Conservation (phyloP, 768 basidiomycete genomes). For the Cantharellus cinnabarinus region DNA sequence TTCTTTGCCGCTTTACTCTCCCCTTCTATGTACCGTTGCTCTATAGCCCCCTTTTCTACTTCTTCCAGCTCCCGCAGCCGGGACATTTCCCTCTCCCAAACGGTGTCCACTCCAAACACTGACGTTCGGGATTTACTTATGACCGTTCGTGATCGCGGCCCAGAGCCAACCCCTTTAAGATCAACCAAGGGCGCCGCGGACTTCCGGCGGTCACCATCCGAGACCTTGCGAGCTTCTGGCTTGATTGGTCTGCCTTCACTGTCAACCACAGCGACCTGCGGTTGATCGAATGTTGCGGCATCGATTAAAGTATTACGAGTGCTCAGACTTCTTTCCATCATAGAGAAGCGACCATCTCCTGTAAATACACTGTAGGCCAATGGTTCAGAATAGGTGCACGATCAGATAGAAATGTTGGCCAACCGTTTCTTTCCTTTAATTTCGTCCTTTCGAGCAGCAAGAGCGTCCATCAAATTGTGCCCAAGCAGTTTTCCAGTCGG, state of each 20-base stretch:
- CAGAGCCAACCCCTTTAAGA: neutral
- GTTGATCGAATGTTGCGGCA: neutral
- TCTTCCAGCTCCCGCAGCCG: slow-evolving; percentile 65
- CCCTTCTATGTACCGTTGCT: neutral
- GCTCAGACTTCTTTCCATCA: slow-evolving; percentile 50
- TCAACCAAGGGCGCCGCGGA: neutral
- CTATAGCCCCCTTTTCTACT: slow-evolving; percentile 29
- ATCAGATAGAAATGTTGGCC: slow-evolving; percentile 4
- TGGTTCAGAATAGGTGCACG: neutral
- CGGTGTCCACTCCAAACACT: slow-evolving; percentile 50
- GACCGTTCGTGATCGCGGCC: neutral
- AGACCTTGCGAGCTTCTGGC: neutral
- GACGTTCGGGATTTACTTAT: neutral
- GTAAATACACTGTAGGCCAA: slow-evolving; percentile 44
- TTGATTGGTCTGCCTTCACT: neutral
- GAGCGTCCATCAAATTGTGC: slow-evolving; percentile 74
- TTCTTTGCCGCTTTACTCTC: neutral
- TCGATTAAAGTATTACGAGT: neutral
- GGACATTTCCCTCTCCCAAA: slow-evolving; percentile 77
- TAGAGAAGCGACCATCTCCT: slow-evolving; percentile 75
- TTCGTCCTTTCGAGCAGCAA: slow-evolving; percentile 62
- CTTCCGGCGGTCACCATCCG: neutral
- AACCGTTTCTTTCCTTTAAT: slow-evolving; percentile 75
- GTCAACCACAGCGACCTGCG: neutral
- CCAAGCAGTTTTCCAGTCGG: slow-evolving; percentile 57